Evolutionary conservation across 805 yeast genomes (phyloP), one percentile per base, ranked within the genome.

Genomic region (Kuraishia ogatae): DNA sequence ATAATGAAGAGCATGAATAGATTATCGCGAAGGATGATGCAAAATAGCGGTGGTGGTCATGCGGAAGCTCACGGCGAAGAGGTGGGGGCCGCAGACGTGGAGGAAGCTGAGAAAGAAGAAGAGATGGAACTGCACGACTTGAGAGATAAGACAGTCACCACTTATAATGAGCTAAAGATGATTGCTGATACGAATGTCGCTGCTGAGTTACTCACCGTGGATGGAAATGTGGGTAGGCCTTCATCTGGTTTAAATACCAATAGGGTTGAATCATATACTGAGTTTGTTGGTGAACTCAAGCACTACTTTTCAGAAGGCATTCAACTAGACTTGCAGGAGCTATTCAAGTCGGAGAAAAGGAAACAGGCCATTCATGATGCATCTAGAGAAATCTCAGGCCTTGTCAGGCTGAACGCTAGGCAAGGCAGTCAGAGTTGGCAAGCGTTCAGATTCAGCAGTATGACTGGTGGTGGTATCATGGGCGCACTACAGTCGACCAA

Each of bases 1-100:
- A 83, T 91, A 20, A 76, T 94, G 73, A 79, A 87, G 60, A 89
- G 96, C 58, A 91, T 93, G 94, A 93, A 93, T 70, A 80, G 91
- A 57, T 73, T 93, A 52, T 86, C 96, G 65, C 83, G 89, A 56
- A 82, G 91, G 60, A 86, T 93, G 87, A 81, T 93, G 59, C 78
- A 77, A 50, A 76, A 72, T 53, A 76, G 74, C 56, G 70, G 73
- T 54, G 67, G 71, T 10, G 67, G 66, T 6, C 65, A 64, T 13
- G 64, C 59, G 0, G 63, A 65, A 24, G 71, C 72, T 21, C 74
- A 72, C n/a, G 64, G 62, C 26, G 76, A 66, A 48, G 59, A 62
- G 17, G 70, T 70, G 48, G 73, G 21, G 13, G 43, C 29, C n/a
- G 50, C 35, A 11, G 49, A 50, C 15, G 21, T 35, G 11, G 50